These are phyloP conservation scores for Kockiozyma suomiensis DNA, from an alignment of 805 yeast genomes.

Conservation along the genomic window DNA sequence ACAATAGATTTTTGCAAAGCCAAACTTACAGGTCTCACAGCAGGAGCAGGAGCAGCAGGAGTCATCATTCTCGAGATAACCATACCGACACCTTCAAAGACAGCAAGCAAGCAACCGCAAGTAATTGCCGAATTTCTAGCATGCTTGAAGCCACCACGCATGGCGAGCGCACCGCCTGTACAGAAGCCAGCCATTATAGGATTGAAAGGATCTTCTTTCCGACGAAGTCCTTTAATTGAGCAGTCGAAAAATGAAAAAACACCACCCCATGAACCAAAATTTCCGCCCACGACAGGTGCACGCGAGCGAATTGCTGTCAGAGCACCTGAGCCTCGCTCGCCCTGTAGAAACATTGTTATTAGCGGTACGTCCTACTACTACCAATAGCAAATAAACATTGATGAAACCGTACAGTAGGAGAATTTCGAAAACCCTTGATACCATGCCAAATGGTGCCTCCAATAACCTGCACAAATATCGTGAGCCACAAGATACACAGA, in stretches of 20 bases:
- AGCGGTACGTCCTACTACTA: no score
- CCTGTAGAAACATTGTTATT: conserved; percentile 53
- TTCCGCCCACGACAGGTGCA: conserved; percentile 98
- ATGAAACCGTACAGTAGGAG: conserved; percentile 63
- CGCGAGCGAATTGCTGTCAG: conserved; percentile 88
- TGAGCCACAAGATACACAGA: background rate
- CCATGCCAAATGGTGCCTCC: conserved; percentile 99
- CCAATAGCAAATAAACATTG: no score
- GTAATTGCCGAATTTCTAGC: conserved; percentile 95
- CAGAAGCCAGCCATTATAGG: conserved; percentile 97
- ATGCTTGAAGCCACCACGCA: conserved; percentile 98
- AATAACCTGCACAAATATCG: conserved; percentile 49
- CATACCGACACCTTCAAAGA: conserved; percentile 97
- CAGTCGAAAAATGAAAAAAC: conserved; percentile 94
- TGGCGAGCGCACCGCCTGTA: conserved; percentile 96
- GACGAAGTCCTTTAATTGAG: conserved; percentile 90
- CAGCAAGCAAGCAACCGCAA: conserved; percentile 95
- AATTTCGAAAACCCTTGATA: conserved; percentile 96
- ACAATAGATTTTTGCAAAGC: no score
- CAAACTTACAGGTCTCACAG: conserved; percentile 1
- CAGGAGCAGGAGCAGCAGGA: conserved; percentile 12
- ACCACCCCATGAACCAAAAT: conserved; percentile 99
- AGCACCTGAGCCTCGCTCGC: conserved; percentile 91
- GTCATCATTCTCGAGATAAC: conserved; percentile 55
- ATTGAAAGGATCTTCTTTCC: conserved; percentile 98